Evolutionary conservation across 208 protist species (phyloP).

Genomic region (Phytomonas francai): DNA sequence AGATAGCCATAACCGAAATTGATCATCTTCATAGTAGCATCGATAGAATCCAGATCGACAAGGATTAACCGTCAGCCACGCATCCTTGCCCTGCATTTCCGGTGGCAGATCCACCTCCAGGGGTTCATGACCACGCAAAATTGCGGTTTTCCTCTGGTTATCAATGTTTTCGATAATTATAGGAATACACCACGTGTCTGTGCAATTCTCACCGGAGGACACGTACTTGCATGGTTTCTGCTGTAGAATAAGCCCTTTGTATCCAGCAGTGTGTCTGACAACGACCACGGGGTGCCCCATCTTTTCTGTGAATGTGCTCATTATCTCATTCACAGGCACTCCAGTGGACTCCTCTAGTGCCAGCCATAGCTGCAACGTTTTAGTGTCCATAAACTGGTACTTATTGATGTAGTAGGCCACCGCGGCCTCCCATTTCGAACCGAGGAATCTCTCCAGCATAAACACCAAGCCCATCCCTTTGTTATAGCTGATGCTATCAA

Average conservation of each 20-base stretch:
- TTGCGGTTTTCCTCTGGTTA: slow-evolving; percentile 18
- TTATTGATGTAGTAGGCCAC: slow-evolving; percentile 90
- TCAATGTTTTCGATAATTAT: slow-evolving; percentile 45
- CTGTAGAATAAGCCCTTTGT: slow-evolving; percentile 30
- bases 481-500: slow-evolving; percentile 95
- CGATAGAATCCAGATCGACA: slow-evolving; percentile 74
- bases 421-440: slow-evolving; percentile 82
- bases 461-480: slow-evolving; percentile 93
- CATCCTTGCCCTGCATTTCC: slow-evolving; percentile 16
- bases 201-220: slow-evolving; percentile 17
- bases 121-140: slow-evolving; percentile 37
- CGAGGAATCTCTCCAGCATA: slow-evolving; percentile 91
- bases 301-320: slow-evolving; percentile 90
- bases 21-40: slow-evolving; percentile 68
- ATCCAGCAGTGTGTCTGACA: slow-evolving; percentile 21
- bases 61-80: slow-evolving; percentile 69
- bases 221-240: slow-evolving; percentile 66
- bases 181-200: slow-evolving; percentile 58
- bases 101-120: slow-evolving; percentile 38
- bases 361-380: slow-evolving; percentile 93
- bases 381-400: slow-evolving; percentile 88
- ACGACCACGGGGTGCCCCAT: slow-evolving; percentile 91
- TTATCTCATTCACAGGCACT: slow-evolving; percentile 73
- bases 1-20: slow-evolving; percentile 39
- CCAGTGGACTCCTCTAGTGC: slow-evolving; percentile 81